Base-by-base conservation (phyloP, 176 grass and related monocot species). In the barley (Hordeum vulgare) region DNA sequence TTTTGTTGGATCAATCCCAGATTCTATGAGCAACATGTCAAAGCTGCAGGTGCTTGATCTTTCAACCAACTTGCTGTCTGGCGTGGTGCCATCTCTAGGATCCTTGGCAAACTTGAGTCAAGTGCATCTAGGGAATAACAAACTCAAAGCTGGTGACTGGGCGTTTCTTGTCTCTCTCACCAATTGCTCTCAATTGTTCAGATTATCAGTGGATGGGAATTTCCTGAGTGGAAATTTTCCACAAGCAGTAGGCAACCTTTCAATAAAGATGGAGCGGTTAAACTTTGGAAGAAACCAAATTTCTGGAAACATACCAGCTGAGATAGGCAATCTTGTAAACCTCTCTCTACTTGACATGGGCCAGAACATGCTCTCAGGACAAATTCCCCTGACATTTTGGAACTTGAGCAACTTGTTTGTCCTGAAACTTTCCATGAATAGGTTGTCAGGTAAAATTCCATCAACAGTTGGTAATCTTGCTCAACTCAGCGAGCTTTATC, bases 391-490 rank as follows among this genome's bases (percentile, higher is more conserved):
- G 10, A 76, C 47, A 5, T 70, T 94, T 42, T 69, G 94, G 25
- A 88, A 84, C 31, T 77, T 97, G 4, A 17, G 2, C 2, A 75
- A 83, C 1, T 61, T 97, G 74, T 0, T 69, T 75, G 1, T 62
- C 5, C 74, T 97, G 13, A 14, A 20, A 35, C 81, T 97, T 4
- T 90, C 79, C 1, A 79, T 0, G 10, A 97, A 97, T 69, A 83
- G 12, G 5, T 76, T 97, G 0, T 86, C 83, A 12, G 85, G 94
- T 7, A 8, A 83, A 28, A 94, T 97, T n/a, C 83, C 83, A 49
- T 45, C 64, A 10, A 44, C 83, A 3, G 40, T 94, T 61, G 88
- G 84, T 11, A 36, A 90, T n/a, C 77, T 90, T n/a, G 5, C 1
- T 44, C 60, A 86, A 57, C 72, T 97, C 4, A 36, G 21, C 9